phyloP scores from a whole-genome alignment of 1,284 basidiomycete species.

The Irpex sp. region DNA sequence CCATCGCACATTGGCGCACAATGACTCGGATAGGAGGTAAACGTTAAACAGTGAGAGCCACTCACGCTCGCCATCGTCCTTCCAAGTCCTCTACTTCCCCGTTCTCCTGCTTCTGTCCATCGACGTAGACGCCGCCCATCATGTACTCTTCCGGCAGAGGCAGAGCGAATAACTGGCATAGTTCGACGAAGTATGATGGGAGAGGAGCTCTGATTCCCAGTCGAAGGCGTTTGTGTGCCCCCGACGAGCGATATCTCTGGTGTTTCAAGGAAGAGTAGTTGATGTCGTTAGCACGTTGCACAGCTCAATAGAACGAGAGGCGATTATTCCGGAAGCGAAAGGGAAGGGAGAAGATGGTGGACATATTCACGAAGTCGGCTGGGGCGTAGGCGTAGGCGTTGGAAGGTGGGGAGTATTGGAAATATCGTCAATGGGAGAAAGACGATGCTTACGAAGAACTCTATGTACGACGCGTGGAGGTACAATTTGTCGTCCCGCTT shows the following conservation, averaged over 20 bases:
- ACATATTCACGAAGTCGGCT: neutral
- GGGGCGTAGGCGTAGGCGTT: neutral
- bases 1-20: no score
- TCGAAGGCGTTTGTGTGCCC: conserved; percentile 42
- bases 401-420: neutral
- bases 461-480: conserved; percentile 56
- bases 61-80: conserved; percentile 1
- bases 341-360: neutral
- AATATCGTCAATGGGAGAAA: neutral
- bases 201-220: conserved; percentile 52
- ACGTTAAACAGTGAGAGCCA: neutral
- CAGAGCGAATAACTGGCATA: conserved; percentile 43
- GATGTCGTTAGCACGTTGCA: neutral
- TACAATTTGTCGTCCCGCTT: conserved; percentile 41
- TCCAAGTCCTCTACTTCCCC: conserved; percentile 6
- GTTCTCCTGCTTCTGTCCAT: conserved; percentile 32
- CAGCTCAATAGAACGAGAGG: neutral
- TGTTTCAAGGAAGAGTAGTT: neutral
- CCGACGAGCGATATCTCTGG: conserved; percentile 45
- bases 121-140: conserved; percentile 44
- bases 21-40: no score
- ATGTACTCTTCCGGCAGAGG: conserved; percentile 31
- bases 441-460: conserved; percentile 43
- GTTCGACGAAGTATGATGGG: conserved; percentile 43
- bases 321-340: neutral